phyloP scores from a whole-genome alignment of 192 early-diverging fungal genomes.

The Jimgerdemannia lactiflua region DNA sequence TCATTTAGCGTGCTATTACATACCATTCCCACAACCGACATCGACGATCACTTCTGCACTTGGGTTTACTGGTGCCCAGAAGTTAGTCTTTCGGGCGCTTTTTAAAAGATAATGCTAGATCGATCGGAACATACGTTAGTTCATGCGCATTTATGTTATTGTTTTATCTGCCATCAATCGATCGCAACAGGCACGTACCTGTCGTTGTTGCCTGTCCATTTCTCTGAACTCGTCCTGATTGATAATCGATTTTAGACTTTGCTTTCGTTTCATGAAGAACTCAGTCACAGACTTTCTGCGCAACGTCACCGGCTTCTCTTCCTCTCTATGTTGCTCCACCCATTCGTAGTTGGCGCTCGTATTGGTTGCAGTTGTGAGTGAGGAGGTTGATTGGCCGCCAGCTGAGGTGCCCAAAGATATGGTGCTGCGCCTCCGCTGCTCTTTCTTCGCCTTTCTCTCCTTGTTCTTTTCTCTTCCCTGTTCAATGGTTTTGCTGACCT shows the following conservation, averaged over 20 bases:
- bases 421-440: conserved; percentile 7
- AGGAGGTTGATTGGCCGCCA: background rate
- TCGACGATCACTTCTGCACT: conserved; percentile 17
- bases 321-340: conserved; percentile 12
- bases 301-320: background rate
- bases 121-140: no score
- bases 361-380: background rate
- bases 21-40: conserved; percentile 31
- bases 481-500: conserved; percentile 24
- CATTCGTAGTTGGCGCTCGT: conserved; percentile 25
- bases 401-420: conserved; percentile 6
- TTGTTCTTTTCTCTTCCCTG: conserved; percentile 4
- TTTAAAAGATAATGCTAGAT: conserved; percentile 31
- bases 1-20: background rate
- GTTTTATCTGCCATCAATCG: background rate
- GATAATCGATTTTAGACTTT: conserved; percentile 16
- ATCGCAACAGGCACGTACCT: conserved; percentile 15
- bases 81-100: conserved; percentile 27
- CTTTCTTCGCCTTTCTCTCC: conserved; percentile 13
- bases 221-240: conserved; percentile 23
- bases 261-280: conserved; percentile 18
- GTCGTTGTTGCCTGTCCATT: conserved; percentile 25
- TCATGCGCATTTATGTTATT: background rate
- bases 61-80: conserved; percentile 16
- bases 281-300: conserved; percentile 16